phyloP scores from a whole-genome alignment of 1,284 basidiomycete genomes.

The Ganoderma lingzhi region DNA sequence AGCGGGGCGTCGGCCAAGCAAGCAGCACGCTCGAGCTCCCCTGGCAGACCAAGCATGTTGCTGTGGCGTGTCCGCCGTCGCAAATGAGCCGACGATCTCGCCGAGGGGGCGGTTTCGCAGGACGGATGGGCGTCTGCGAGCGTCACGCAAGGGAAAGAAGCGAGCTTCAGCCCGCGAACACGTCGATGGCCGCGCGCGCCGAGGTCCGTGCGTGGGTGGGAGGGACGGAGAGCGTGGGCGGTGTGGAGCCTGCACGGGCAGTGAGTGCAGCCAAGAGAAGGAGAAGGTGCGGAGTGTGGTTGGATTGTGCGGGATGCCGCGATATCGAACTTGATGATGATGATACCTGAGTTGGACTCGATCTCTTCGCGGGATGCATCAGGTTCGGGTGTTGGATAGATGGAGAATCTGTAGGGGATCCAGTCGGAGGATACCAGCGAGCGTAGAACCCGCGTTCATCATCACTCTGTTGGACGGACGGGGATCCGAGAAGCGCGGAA shows the following conservation, averaged over 20 bases:
- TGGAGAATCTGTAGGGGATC: background rate
- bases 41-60: background rate
- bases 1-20: background rate
- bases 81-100: background rate
- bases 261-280: background rate
- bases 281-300: background rate
- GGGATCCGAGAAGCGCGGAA: conserved; percentile 1
- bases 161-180: background rate
- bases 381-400: background rate
- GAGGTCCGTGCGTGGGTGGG: conserved; percentile 6
- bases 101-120: background rate
- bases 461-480: background rate
- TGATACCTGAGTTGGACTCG: background rate
- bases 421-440: background rate
- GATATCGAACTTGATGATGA: background rate
- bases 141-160: background rate
- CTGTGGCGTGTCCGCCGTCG: background rate
- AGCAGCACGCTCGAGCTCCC: background rate
- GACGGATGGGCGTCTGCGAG: background rate
- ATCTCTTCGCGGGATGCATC: background rate
- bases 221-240: background rate
- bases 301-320: background rate
- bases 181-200: background rate
- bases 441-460: background rate
- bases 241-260: background rate